A percentile compares a stretch with the other conserved stretches of the same genome.
Evolutionary conservation across 352 stramenopile species (phyloP).

Genomic region (Salisapilia sapeloensis): DNA sequence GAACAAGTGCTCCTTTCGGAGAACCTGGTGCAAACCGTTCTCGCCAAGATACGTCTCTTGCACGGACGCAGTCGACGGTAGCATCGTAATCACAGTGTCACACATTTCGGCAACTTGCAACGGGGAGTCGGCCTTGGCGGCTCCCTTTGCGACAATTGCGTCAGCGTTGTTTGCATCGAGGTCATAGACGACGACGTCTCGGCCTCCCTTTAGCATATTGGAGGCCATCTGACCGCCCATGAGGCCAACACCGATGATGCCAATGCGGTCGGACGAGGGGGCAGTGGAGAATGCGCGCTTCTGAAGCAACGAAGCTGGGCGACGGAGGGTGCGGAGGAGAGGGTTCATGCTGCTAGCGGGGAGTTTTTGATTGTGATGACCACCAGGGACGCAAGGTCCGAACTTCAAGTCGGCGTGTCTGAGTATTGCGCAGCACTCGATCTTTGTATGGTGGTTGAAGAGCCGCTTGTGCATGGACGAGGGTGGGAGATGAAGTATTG

Average conservation of each 20-base stretch:
- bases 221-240: slow-evolving; percentile 90
- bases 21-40: slow-evolving; percentile 48
- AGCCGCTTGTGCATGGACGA: too few relatives aligned
- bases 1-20: slow-evolving; percentile 68
- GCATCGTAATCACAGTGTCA: slow-evolving; percentile 88
- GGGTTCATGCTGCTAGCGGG: too few relatives aligned
- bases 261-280: slow-evolving; percentile 46
- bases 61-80: slow-evolving; percentile 84
- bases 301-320: too few relatives aligned
- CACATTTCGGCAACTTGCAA: slow-evolving; percentile 63
- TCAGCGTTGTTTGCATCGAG: slow-evolving; percentile 29
- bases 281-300: too few relatives aligned
- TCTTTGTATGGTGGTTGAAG: too few relatives aligned
- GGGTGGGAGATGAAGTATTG: too few relatives aligned
- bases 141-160: slow-evolving; percentile 29
- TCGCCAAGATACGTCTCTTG: slow-evolving; percentile 56
- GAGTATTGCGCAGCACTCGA: too few relatives aligned
- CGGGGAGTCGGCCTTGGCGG: slow-evolving; percentile 25
- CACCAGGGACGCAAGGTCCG: too few relatives aligned
- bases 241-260: slow-evolving; percentile 87
- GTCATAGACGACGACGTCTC: slow-evolving; percentile 71
- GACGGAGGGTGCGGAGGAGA: too few relatives aligned
- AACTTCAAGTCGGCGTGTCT: too few relatives aligned
- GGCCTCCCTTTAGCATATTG: slow-evolving; percentile 76
- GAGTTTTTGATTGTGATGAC: too few relatives aligned